Evolutionary conservation across 73 alveolate genomes (phyloP).

Genomic region (Tetrahymena malaccensis): DNA sequence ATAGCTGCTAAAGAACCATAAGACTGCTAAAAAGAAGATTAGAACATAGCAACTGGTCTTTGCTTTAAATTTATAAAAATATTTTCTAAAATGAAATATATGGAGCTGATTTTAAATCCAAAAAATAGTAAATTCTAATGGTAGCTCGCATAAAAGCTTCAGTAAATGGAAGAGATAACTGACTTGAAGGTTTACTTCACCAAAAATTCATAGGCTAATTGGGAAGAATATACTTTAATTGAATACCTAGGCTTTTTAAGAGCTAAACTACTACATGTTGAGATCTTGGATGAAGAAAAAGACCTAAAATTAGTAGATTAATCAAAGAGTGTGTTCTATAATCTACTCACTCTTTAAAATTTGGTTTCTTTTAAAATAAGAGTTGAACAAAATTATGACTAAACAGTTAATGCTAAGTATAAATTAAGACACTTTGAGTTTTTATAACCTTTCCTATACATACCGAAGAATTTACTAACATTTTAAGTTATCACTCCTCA

Average conservation of each 20-base stretch:
- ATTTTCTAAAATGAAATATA: not conserved
- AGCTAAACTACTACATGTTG: not conserved
- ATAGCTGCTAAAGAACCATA: not conserved
- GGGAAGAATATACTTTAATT: not conserved
- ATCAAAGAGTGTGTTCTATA: not conserved
- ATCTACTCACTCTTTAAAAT: not conserved
- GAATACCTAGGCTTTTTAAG: not conserved
- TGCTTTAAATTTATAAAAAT: not conserved
- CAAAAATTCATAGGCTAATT: not conserved
- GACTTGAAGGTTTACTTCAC: not conserved
- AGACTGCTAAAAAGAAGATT: not conserved
- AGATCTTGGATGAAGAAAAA: not conserved
- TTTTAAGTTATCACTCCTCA: not conserved
- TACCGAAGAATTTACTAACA: not conserved
- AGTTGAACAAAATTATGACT: not conserved
- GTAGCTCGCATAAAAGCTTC: not conserved
- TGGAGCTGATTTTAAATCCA: not conserved
- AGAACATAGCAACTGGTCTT: not conserved
- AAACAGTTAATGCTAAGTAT: not conserved
- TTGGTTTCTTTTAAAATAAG: not conserved
- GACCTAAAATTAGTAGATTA: not conserved
- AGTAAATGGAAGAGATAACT: not conserved
- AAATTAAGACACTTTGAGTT: not conserved
- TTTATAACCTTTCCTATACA: not conserved
- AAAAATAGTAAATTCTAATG: not conserved